Conservation (phyloP, 2,329 filamentous ascomycete species). For the Monilinia fructigena region DNA sequence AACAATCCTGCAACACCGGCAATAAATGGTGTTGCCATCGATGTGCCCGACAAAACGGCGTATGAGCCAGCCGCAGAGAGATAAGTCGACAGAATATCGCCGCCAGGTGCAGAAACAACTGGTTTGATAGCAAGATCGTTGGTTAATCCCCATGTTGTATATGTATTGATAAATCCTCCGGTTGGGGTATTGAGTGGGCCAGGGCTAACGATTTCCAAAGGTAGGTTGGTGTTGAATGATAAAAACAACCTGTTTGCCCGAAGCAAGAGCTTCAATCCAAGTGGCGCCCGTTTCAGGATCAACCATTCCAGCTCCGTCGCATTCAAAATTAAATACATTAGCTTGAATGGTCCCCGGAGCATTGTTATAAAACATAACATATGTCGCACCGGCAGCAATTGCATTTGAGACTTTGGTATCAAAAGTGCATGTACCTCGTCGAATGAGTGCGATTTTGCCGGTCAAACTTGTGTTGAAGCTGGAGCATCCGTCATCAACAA, state of each 20-base stretch:
- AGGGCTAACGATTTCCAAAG: neutral
- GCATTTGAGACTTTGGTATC: slow-evolving; percentile 10
- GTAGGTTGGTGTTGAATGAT: neutral
- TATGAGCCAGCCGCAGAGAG: neutral
- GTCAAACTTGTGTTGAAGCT: neutral
- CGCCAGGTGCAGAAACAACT: neutral
- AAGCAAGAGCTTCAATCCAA: neutral
- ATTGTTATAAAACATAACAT: slow-evolving; percentile 16
- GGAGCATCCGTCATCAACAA: slow-evolving; percentile 20
- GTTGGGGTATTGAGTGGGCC: neutral
- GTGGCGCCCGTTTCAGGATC: neutral
- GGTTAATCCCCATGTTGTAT: neutral
- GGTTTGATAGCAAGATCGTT: neutral
- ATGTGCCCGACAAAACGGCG: neutral
- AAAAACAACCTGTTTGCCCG: neutral
- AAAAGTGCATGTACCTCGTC: slow-evolving; percentile 24
- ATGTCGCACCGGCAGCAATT: neutral
- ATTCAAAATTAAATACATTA: neutral
- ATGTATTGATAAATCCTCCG: neutral
- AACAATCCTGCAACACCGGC: neutral
- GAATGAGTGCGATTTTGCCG: slow-evolving; percentile 22
- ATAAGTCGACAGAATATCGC: neutral
- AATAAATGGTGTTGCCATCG: neutral
- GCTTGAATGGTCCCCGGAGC: neutral
- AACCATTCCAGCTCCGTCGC: neutral